Base-by-base conservation (phyloP, 2,329 filamentous ascomycete genomes). In the Talaromyces sp. region DNA sequence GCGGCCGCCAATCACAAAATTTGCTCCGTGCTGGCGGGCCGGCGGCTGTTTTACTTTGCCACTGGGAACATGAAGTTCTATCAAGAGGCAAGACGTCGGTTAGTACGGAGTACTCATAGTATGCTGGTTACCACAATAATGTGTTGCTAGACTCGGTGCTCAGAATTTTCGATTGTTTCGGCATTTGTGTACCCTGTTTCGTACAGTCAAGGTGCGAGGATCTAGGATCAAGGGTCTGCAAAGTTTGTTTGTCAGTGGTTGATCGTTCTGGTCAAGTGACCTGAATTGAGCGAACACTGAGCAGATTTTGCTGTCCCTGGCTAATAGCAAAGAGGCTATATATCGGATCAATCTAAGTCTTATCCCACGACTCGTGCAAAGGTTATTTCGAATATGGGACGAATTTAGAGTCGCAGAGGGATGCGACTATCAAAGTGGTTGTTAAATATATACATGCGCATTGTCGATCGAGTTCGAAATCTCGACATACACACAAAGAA, bases 21-120 rank as follows among this genome's bases (percentile, higher is more conserved):
- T 62, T 62, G 45, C 43, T 62, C 40, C 59, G 45, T 51, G 59
- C 47, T 51, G 59, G 59, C 58, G 58, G 58, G 43, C 58, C 43
- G 43, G 58, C 59, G 59, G 59, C 43, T 62, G 59, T 49, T 51
- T 56, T 56, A 25, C 53, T 47, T 45, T 53, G 43, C 43, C 59
- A 61, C 58, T n/a, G n/a, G n/a, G n/a, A n/a, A n/a, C n/a, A n/a
- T n/a, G n/a, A n/a, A n/a, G n/a, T n/a, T n/a, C 22, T 54, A 19
- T 54, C 11, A 36, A 36, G 31, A 56, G 7, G 7, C 11, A 36
- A 36, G 31, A 56, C 17, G 7, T 53, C 49, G 49, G 15, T 31
- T 53, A 10, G 27, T 1, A 51, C 25, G 25, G 47, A 17, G 25
- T 29, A 27, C 3, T 3, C 13, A 47, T 3, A 19, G 7, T 19